Evolutionary conservation across 2,329 filamentous ascomycete genomes (phyloP), one percentile per base, ranked within the genome.

Genomic region (Colletotrichum incanum): DNA sequence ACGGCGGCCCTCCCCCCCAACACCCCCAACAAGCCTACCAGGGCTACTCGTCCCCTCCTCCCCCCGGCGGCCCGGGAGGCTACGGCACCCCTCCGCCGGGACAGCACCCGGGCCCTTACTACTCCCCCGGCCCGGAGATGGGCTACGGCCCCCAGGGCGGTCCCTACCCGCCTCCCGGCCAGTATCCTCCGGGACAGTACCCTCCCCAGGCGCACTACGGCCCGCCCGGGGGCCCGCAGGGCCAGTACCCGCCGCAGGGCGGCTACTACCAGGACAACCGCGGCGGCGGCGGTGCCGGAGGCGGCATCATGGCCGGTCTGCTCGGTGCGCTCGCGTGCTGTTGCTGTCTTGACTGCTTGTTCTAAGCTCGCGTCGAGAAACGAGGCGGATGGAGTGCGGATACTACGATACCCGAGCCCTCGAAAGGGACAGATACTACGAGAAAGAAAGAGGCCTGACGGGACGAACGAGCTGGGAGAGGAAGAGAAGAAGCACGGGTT

Each of bases 331-430:
- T 88, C 72, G 88, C 88, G 1, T 90, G 88, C 78, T 90, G 88
- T 78, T 90, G 88, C 80, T 90, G 88, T 77, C 78, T 90, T 76
- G 88, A 90, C 74, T 81, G 83, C 55, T 77, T 90, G n/a, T 89
- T 89, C 76, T 90, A 86, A 80, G 68, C 41, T 52, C 28, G 31
- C 58, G 49, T 12, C 37, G 37, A 26, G 26, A 41, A 61, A 31
- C 26, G 49, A 50, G 8, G 9, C 23, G 50, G 34, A 12, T 16
- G 31, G 37, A 58, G n/a, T 20, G 47, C 60, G 47, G 37, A 63
- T 5, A n/a, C 31, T 16, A 63, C 28, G 60, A 71, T 73, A 73
- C 71, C 70, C 69, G 34, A 50, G 23, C 58, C 54, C n/a, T 18
- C 31, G 23, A 12, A 39, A 39, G 45, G 34, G 45, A 55, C 11